Evolutionary conservation across 2,329 filamentous ascomycete species (phyloP).

Genomic region (Phaeosphaeria sp.): DNA sequence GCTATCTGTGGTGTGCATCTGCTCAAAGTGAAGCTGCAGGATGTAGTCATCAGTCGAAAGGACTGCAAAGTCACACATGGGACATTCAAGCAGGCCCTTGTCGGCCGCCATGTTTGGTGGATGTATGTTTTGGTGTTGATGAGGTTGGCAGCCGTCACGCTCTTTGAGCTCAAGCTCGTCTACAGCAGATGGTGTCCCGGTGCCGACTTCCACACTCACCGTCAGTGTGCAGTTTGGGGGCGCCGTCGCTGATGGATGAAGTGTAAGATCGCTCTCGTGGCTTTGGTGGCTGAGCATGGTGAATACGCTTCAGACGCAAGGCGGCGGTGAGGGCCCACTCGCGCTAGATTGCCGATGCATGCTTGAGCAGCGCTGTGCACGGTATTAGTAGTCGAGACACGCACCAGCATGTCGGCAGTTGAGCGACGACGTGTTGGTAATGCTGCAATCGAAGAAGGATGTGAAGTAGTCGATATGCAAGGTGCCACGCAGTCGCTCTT

Average conservation of each 20-base stretch:
- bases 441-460: neutral
- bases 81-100: conserved; percentile 39
- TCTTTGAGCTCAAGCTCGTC: neutral
- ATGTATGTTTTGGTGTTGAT: conserved; percentile 5
- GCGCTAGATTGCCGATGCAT: neutral
- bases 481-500: neutral
- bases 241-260: conserved; percentile 11
- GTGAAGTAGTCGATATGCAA: neutral
- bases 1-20: conserved; percentile 47
- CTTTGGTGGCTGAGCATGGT: conserved; percentile 25
- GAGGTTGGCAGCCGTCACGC: neutral
- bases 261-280: conserved; percentile 16
- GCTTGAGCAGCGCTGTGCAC: neutral
- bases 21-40: conserved; percentile 50
- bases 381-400: neutral
- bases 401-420: neutral
- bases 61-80: conserved; percentile 43
- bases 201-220: conserved; percentile 4
- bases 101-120: conserved; percentile 21
- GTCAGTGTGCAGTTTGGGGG: conserved; percentile 13
- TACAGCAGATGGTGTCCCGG: neutral
- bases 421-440: neutral
- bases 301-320: conserved; percentile 6
- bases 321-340: conserved; percentile 5
- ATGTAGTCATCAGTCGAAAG: conserved; percentile 38